Conservation (phyloP, 768 basidiomycete genomes). For the Amyloporia xantha region DNA sequence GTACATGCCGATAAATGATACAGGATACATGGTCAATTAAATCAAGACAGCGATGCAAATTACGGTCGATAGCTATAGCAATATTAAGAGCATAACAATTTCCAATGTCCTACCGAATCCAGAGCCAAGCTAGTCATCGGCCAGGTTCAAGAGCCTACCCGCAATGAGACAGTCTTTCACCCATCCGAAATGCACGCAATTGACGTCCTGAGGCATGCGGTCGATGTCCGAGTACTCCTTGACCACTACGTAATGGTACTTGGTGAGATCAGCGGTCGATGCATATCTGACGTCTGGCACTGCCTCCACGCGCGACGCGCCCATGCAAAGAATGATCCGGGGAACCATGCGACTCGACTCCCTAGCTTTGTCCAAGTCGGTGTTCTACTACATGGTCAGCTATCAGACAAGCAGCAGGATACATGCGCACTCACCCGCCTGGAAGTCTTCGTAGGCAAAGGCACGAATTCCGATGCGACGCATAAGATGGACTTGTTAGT, state of each 20-base stretch:
- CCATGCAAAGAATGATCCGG: slow-evolving; percentile 73
- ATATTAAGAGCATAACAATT: too few relatives aligned
- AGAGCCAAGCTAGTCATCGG: neutral
- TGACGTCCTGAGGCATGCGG: slow-evolving; percentile 23
- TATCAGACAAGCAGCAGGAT: neutral
- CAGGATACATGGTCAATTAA: too few relatives aligned
- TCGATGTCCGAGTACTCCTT: slow-evolving; percentile 37
- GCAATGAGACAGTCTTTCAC: slow-evolving; percentile 74
- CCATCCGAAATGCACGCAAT: slow-evolving; percentile 55
- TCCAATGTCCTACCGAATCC: too few relatives aligned
- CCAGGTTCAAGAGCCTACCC: slow-evolving; percentile 39
- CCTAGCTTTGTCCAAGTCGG: slow-evolving; percentile 26
- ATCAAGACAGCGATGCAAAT: too few relatives aligned
- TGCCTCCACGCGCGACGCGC: slow-evolving; percentile 65
- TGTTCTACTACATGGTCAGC: slow-evolving; percentile 14
- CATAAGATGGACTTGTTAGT: slow-evolving; percentile 50
- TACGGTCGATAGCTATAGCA: too few relatives aligned
- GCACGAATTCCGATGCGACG: slow-evolving; percentile 48
- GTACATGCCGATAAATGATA: too few relatives aligned
- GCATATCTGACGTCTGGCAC: slow-evolving; percentile 43
- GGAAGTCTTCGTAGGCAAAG: slow-evolving; percentile 3
- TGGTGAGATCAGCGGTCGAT: slow-evolving; percentile 23
- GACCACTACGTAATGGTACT: slow-evolving; percentile 60
- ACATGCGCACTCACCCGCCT: slow-evolving; percentile 23
- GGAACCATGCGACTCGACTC: slow-evolving; percentile 39